Conservation (phyloP, 1,284 basidiomycete species). For the Lignosus rhinocerotis region DNA sequence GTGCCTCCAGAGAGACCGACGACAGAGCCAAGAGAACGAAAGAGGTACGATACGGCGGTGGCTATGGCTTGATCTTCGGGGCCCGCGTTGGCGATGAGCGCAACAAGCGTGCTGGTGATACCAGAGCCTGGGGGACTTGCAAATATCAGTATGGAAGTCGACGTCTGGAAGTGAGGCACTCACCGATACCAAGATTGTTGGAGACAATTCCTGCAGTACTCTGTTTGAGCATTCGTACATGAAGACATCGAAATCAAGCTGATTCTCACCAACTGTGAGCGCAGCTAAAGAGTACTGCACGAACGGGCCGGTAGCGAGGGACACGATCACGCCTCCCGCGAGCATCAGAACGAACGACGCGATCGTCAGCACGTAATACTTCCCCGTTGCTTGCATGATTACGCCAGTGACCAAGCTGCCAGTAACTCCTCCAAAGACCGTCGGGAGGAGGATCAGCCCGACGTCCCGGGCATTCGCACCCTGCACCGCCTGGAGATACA, state of each 20-base stretch:
- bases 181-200: slow-evolving; percentile 49
- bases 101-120: slow-evolving; percentile 57
- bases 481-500: slow-evolving; percentile 60
- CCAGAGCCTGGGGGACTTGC: slow-evolving; percentile 39
- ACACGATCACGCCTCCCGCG: slow-evolving; percentile 40
- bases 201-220: slow-evolving; percentile 41
- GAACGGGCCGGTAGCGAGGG: slow-evolving; percentile 41
- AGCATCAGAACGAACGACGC: slow-evolving; percentile 41
- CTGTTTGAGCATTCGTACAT: background rate
- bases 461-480: slow-evolving; percentile 46
- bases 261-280: slow-evolving; percentile 42
- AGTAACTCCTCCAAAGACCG: slow-evolving; percentile 44
- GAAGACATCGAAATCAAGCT: no score
- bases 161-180: slow-evolving; percentile 1
- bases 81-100: slow-evolving; percentile 63
- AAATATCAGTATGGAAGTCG: background rate
- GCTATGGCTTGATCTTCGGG: slow-evolving; percentile 62
- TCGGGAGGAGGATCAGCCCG: slow-evolving; percentile 51
- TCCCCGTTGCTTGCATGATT: slow-evolving; percentile 58
- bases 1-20: slow-evolving; percentile 56
- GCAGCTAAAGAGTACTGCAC: slow-evolving; percentile 36
- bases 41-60: slow-evolving; percentile 65
- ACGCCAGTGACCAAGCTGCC: slow-evolving; percentile 55
- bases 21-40: slow-evolving; percentile 62
- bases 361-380: slow-evolving; percentile 54